A percentile compares a stretch with the other conserved stretches of the same genome.
phyloP scores from a whole-genome alignment of 177 flowering plant genomes.

The Vitis hybrid region DNA sequence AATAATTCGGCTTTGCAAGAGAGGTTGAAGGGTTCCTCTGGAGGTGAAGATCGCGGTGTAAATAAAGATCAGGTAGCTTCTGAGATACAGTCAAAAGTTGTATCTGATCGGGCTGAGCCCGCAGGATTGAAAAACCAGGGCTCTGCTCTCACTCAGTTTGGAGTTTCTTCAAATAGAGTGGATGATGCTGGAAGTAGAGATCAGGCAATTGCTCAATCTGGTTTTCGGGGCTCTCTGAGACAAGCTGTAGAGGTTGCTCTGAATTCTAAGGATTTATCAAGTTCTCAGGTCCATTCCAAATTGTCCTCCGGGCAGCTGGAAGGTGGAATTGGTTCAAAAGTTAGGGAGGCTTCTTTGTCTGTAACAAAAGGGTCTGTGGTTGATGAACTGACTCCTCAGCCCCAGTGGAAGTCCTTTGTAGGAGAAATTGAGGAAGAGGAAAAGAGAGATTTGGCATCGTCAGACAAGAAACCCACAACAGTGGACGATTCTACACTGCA shows the following conservation, averaged over 20 bases:
- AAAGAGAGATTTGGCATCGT: constrained; percentile 27
- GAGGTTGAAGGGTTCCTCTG: constrained; percentile 23
- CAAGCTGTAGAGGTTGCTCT: constrained; percentile 18
- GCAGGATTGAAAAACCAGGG: constrained; percentile 16
- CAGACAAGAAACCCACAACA: constrained; percentile 25
- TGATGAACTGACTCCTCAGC: constrained; percentile 32
- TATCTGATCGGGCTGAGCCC: constrained; percentile 6
- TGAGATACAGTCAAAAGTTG: constrained; percentile 19
- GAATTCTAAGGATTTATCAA: constrained; percentile 17
- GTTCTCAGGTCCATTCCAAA: constrained; percentile 31
- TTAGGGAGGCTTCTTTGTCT: constrained; percentile 24
- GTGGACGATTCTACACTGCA: constrained; percentile 38
- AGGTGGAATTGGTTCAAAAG: constrained; percentile 30
- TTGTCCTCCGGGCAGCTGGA: constrained; percentile 32
- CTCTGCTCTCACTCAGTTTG: constrained; percentile 13
- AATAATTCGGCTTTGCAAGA: constrained; percentile 26
- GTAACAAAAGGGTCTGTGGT: constrained; percentile 27
- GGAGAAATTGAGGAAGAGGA: constrained; percentile 34
- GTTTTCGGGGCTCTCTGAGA: constrained; percentile 19
- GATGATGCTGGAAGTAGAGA: constrained; percentile 30
- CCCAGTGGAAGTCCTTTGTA: constrained; percentile 22
- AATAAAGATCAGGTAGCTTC: constrained; percentile 22
- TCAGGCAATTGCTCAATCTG: constrained; percentile 20
- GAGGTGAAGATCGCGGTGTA: constrained; percentile 26
- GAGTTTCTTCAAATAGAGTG: constrained; percentile 16